These are phyloP conservation scores for Crucihimalaya himalaica DNA, from an alignment of 345 rosid genomes.

Conservation along the genomic window DNA sequence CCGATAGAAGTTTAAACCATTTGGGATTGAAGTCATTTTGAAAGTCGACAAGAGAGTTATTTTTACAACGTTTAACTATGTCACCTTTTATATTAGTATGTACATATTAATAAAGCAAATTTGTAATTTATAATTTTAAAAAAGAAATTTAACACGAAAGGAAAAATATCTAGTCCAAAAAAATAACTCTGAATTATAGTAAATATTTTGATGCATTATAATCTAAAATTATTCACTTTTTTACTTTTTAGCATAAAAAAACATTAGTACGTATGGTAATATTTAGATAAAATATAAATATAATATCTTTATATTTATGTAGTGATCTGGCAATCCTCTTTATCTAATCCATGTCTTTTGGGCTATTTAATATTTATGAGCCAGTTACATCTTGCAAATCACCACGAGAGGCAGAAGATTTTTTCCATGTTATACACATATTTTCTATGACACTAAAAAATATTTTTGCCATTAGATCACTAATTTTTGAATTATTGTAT, in stretches of 20 bases:
- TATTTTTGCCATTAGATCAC: no score
- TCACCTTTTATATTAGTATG: conserved; percentile 20
- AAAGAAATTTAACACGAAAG: neutral
- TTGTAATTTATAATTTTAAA: no score
- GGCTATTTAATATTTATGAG: neutral
- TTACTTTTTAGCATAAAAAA: neutral
- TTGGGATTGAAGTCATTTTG: conserved; percentile 29
- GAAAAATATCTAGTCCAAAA: conserved; percentile 10
- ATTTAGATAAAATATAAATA: neutral
- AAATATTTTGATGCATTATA: neutral
- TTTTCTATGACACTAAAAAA: no score
- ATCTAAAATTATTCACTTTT: conserved; percentile 9
- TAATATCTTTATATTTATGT: neutral
- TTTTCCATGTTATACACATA: neutral
- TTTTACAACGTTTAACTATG: neutral
- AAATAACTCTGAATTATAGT: neutral
- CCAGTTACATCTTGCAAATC: no score
- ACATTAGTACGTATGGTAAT: neutral
- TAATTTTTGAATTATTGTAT: no score
- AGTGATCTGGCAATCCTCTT: neutral
- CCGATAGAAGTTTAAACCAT: neutral
- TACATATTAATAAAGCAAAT: neutral
- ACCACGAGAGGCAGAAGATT: neutral
- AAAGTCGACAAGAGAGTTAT: neutral
- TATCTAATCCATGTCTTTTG: neutral